Evolutionary conservation across 768 basidiomycete species (phyloP).

Genomic region (Lactifluus echinatus): DNA sequence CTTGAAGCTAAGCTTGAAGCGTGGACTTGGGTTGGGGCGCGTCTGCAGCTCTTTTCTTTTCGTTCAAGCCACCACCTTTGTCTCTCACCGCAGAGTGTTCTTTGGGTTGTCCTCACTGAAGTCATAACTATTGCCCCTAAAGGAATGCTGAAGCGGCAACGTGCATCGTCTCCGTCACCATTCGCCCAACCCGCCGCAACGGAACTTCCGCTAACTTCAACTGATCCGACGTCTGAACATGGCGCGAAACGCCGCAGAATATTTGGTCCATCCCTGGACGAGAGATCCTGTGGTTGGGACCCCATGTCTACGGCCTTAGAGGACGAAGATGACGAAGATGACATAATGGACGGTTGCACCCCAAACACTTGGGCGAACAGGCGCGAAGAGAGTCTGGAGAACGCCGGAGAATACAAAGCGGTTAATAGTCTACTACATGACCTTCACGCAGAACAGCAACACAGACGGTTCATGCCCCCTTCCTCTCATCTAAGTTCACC

Average conservation of each 20-base stretch:
- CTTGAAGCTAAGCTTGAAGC: neutral
- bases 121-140: neutral
- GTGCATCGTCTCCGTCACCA: conserved; percentile 17
- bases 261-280: conserved; percentile 45
- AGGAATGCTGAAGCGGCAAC: conserved; percentile 22
- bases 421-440: conserved; percentile 62
- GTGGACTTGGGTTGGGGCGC: no score
- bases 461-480: conserved; percentile 41
- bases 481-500: neutral
- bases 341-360: conserved; percentile 10
- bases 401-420: conserved; percentile 41
- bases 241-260: conserved; percentile 47
- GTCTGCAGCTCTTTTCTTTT: neutral
- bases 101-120: neutral
- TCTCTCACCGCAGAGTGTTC: neutral
- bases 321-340: conserved; percentile 28
- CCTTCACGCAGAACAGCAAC: conserved; percentile 59
- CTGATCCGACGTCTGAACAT: conserved; percentile 26
- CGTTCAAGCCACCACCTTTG: no score
- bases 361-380: neutral
- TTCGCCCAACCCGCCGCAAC: conserved; percentile 9
- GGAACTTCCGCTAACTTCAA: conserved; percentile 8
- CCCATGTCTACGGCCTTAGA: neutral
- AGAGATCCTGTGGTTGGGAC: conserved; percentile 41
- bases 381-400: conserved; percentile 3